Base-by-base conservation (phyloP, 352 stramenopile species). In the Globisporangium camurandrum region DNA sequence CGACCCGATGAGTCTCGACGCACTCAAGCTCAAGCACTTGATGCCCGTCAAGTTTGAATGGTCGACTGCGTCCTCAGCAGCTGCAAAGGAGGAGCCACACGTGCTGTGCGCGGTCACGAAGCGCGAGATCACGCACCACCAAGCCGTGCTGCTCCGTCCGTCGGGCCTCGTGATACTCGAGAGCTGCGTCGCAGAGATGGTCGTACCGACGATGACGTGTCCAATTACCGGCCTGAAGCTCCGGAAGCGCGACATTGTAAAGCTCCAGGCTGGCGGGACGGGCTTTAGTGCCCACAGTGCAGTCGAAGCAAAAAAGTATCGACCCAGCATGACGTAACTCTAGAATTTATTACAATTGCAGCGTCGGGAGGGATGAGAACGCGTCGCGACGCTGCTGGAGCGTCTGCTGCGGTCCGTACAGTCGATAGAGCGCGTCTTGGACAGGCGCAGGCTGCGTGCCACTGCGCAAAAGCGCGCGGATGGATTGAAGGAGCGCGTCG, bases 11-110 rank as follows among this genome's bases (percentile, higher is more conserved):
- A 87, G 76, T 66, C 60, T 80, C 17, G 75, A 88, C 14, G 63
- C 77, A 46, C 76, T 94, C 64, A 91, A 90, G 61, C 71, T 92
- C 55, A 94, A 94, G 54, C 78, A 94, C 51, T 57, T 94, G 26
- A 88, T 94, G 80, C 83, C 83, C 0, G 66, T 90, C 49, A 88
- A 94, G 58, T 84, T 92, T 39, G 76, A 88, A 33, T 90, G 83
- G 75, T 63, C 74, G 34, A 40, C 47, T 44, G 31, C 11, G 47
- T 66, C 27, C 44, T 17, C 27, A 59, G 50, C 7, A 66, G 67
- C 24, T 59, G 73, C 26, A 22, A 26, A 31, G 7, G 19, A 16
- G 9, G 31, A 46, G 34, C 56, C 54, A 37, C 61, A 78, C 42
- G 74, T 88, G 46, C 57, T 86, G 34, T 92, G 81, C 57, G 78